These are phyloP conservation scores for Saccharomycopsis fermentans DNA, from an alignment of 805 yeast genomes.

Conservation along the genomic window DNA sequence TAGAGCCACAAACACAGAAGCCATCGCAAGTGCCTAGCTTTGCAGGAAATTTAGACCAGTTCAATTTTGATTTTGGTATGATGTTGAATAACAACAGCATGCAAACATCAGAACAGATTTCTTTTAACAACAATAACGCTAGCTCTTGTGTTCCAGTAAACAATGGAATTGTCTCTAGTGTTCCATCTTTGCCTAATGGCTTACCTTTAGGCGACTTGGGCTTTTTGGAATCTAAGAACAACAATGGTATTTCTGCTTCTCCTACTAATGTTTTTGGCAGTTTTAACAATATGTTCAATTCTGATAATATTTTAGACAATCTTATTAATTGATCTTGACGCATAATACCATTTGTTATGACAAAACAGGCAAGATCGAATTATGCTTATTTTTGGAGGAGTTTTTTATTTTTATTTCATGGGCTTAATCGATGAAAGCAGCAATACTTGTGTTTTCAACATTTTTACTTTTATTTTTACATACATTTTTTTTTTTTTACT, in stretches of 20 bases:
- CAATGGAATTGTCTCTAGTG: background rate
- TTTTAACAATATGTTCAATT: background rate
- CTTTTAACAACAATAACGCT: background rate
- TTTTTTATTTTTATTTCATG: background rate
- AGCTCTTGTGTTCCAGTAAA: background rate
- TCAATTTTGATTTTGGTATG: background rate
- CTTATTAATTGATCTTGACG: background rate
- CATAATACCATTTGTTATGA: background rate
- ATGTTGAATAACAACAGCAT: background rate
- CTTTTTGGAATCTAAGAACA: background rate
- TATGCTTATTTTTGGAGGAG: background rate
- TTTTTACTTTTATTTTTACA: background rate
- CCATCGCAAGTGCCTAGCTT: background rate
- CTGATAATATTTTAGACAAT: background rate
- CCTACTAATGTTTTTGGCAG: background rate
- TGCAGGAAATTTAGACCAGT: background rate
- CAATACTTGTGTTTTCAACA: background rate
- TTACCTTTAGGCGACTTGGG: background rate
- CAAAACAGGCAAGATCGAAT: background rate
- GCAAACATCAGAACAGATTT: background rate
- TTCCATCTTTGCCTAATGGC: background rate
- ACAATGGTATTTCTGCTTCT: background rate
- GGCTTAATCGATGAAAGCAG: background rate
- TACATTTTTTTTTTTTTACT: no score
- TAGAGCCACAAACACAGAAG: background rate